Evolutionary conservation across 345 rosid species (phyloP).

Genomic region (Syzygium jambos): DNA sequence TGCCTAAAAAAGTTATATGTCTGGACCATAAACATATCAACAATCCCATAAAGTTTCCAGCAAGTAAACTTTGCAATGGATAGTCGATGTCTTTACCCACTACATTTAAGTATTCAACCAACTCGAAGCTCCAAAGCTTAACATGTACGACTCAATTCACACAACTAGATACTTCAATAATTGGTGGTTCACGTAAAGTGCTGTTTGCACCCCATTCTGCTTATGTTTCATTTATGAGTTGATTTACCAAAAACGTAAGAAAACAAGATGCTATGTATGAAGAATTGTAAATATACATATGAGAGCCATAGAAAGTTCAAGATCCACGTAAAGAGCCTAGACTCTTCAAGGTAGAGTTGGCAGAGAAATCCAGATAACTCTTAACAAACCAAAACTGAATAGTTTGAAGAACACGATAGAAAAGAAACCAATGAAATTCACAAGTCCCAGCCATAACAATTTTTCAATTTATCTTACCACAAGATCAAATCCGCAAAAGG

Average conservation of each 20-base stretch:
- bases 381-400: no score
- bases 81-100: background rate
- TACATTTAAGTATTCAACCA: background rate
- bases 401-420: no score
- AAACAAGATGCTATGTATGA: background rate
- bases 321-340: background rate
- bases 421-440: background rate
- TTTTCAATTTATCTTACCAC: background rate
- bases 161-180: background rate
- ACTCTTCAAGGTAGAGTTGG: no score
- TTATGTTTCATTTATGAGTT: no score
- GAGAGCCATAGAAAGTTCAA: no score
- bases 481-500: background rate
- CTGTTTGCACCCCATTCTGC: background rate
- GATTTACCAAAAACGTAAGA: background rate
- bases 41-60: background rate
- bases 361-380: no score
- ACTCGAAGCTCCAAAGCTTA: background rate
- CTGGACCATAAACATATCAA: background rate
- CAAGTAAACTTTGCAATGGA: background rate
- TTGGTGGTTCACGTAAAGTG: background rate
- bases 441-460: background rate
- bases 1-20: background rate
- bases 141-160: background rate
- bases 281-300: no score